Evolutionary conservation across 192 early-diverging fungal genomes (phyloP).

Genomic region (Rhizoclosmatium globosum): DNA sequence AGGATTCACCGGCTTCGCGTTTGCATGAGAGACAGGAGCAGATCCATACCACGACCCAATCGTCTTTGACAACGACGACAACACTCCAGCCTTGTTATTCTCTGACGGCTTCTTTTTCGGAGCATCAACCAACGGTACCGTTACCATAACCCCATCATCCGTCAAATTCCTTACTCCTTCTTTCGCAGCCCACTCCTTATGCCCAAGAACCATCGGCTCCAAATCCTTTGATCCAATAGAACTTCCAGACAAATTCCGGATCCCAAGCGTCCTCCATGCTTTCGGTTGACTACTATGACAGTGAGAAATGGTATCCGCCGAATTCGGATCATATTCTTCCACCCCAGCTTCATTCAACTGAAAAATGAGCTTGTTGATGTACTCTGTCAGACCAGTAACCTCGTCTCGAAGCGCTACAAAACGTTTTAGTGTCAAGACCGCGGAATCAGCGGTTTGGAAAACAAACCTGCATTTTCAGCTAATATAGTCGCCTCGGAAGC

Average conservation of each 20-base stretch:
- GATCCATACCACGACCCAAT: neutral
- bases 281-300: neutral
- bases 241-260: constrained; percentile 7
- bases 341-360: constrained; percentile 7
- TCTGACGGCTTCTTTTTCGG: neutral
- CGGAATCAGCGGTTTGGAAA: neutral
- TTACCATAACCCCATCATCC: neutral
- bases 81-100: neutral
- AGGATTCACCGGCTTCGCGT: neutral
- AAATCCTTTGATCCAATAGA: neutral
- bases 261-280: neutral
- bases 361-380: constrained; percentile 20
- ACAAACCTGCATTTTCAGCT: constrained; percentile 17
- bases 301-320: neutral
- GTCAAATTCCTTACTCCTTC: neutral
- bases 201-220: neutral
- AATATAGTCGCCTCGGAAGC: neutral
- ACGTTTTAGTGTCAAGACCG: neutral
- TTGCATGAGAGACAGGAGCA: neutral
- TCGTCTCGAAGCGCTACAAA: constrained; percentile 7
- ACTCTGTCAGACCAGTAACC: constrained; percentile 10
- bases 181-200: constrained; percentile 11
- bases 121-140: neutral
- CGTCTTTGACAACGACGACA: constrained; percentile 1
- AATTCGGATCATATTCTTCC: neutral